Conservation (phyloP, 2,329 filamentous ascomycete species). For the Chaetomiaceae sp. region DNA sequence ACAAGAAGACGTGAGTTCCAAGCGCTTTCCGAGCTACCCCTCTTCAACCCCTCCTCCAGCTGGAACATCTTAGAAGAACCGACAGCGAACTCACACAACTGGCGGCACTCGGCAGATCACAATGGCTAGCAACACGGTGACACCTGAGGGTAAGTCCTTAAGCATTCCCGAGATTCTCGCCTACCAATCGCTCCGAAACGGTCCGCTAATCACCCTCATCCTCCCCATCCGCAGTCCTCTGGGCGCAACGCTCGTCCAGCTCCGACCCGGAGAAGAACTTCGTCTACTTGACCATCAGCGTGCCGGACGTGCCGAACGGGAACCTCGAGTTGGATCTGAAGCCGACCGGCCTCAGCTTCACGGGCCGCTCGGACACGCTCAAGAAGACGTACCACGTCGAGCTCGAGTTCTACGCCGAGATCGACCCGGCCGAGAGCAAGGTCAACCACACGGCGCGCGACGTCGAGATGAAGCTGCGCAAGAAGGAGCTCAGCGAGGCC, state of each 20-base stretch:
- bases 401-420: conserved; percentile 84
- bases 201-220: background rate
- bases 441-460: conserved; percentile 83
- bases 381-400: conserved; percentile 83
- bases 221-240: conserved; percentile 61
- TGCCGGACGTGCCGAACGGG: conserved; percentile 71
- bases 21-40: conserved; percentile 21
- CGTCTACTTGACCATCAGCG: conserved; percentile 86
- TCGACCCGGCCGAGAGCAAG: conserved; percentile 79
- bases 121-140: conserved; percentile 21
- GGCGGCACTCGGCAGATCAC: conserved; percentile 12
- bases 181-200: background rate
- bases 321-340: conserved; percentile 80
- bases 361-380: conserved; percentile 73
- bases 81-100: conserved; percentile 3
- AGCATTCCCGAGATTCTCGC: too few species aligned
- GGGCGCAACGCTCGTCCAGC: conserved; percentile 90
- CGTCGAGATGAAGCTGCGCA: conserved; percentile 84
- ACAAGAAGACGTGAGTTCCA: conserved; percentile 7
- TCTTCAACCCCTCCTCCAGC: conserved; percentile 10
- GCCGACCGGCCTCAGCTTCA: conserved; percentile 70
- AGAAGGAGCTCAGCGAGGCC: conserved; percentile 92
- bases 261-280: conserved; percentile 82
- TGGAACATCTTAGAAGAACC: too few species aligned
- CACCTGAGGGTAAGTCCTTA: conserved; percentile 27